Conservation (phyloP, 495 filamentous ascomycete species). For the Penicillium salamii region DNA sequence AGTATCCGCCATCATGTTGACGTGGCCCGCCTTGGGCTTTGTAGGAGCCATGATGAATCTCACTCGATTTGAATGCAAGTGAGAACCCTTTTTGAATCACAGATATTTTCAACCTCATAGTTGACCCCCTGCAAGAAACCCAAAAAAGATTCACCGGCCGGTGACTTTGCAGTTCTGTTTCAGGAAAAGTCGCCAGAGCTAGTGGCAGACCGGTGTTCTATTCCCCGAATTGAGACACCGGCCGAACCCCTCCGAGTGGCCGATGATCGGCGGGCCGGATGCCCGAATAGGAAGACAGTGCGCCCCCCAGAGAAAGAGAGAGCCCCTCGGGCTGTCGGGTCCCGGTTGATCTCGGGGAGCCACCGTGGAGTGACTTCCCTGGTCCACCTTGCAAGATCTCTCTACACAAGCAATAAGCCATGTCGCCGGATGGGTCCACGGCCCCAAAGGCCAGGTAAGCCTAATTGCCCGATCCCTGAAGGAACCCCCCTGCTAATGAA, state of each 20-base stretch:
- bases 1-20: slow-evolving; percentile 35
- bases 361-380: neutral
- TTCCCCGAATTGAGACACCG: neutral
- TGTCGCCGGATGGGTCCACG: neutral
- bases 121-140: neutral
- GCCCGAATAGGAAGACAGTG: too few relatives aligned
- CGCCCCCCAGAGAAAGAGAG: neutral
- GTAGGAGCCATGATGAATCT: neutral
- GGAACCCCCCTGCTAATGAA: neutral
- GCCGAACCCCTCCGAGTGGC: neutral
- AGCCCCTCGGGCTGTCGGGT: neutral
- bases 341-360: neutral
- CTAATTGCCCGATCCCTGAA: neutral
- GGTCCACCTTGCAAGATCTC: neutral
- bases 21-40: slow-evolving; percentile 22
- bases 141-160: neutral
- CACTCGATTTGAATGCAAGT: too few relatives aligned
- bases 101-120: neutral
- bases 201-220: neutral
- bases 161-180: neutral
- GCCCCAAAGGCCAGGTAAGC: neutral
- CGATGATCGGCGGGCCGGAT: neutral
- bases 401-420: too few relatives aligned
- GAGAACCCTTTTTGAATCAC: too few relatives aligned
- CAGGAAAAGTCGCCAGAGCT: neutral